These are phyloP conservation scores for Cladosporium sp. DNA, from an alignment of 2,329 filamentous ascomycete species.

Conservation along the genomic window DNA sequence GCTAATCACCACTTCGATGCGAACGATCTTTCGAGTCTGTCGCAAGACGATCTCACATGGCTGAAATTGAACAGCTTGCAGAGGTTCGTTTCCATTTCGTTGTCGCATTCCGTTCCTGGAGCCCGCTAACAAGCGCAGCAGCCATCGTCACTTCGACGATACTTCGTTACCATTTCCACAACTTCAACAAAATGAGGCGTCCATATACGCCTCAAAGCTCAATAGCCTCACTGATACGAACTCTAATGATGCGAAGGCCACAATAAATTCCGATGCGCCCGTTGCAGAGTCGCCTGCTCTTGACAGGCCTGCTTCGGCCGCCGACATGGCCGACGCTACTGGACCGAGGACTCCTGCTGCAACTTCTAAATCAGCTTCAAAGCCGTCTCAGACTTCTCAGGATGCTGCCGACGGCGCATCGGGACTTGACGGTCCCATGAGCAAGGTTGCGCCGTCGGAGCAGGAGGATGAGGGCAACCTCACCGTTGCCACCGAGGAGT, in stretches of 20 bases:
- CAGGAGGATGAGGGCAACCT: constrained; percentile 24
- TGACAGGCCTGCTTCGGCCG: constrained; percentile 7
- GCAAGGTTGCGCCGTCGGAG: constrained; percentile 20
- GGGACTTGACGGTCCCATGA: neutral
- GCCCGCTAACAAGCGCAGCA: constrained; percentile 23
- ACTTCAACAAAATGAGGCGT: constrained; percentile 21
- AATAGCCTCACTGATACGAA: constrained; percentile 17
- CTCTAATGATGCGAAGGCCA: constrained; percentile 6
- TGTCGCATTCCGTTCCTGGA: constrained; percentile 1
- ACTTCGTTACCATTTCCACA: constrained; percentile 42
- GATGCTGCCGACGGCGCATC: neutral
- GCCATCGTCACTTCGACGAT: constrained; percentile 53
- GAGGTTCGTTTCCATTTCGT: constrained; percentile 32
- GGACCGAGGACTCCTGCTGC: neutral
- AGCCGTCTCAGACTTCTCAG: neutral
- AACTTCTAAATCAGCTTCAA: neutral
- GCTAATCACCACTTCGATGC: constrained; percentile 9
- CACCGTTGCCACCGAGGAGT: constrained; percentile 18
- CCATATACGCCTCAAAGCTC: constrained; percentile 24
- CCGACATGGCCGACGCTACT: constrained; percentile 9
- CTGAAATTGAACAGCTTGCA: constrained; percentile 52
- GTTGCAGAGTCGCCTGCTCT: constrained; percentile 17
- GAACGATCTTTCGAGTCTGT: constrained; percentile 5
- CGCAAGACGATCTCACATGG: constrained; percentile 13
- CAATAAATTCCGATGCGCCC: constrained; percentile 13